Evolutionary conservation across 2,329 filamentous ascomycete species (phyloP).

Genomic region (Diplodia sapinea): DNA sequence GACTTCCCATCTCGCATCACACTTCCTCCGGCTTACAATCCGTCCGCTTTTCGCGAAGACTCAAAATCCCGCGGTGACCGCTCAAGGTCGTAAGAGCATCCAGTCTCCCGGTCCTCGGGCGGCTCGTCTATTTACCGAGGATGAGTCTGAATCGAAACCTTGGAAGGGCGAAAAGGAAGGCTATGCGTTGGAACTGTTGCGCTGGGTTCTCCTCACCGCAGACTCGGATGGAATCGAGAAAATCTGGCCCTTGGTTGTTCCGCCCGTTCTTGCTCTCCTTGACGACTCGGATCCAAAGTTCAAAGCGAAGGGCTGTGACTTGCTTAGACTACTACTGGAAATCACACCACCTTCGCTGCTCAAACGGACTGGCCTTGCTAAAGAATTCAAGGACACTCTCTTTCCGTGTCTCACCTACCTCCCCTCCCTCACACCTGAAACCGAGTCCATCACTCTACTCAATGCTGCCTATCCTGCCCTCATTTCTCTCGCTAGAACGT

Average conservation of each 20-base stretch:
- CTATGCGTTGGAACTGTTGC: slow-evolving; percentile 62
- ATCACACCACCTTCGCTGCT: slow-evolving; percentile 62
- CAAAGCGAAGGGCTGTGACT: slow-evolving; percentile 62
- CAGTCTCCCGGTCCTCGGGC: slow-evolving; percentile 42
- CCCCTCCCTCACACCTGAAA: slow-evolving; percentile 75
- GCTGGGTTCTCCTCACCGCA: slow-evolving; percentile 64
- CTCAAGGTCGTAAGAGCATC: slow-evolving; percentile 62
- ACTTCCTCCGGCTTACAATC: slow-evolving; percentile 67
- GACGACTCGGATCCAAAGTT: slow-evolving; percentile 65
- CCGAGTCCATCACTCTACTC: slow-evolving; percentile 71
- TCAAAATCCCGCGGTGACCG: slow-evolving; percentile 52
- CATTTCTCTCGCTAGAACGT: slow-evolving; percentile 59
- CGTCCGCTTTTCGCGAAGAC: slow-evolving; percentile 66
- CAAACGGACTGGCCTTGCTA: slow-evolving; percentile 66
- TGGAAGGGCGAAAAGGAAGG: slow-evolving; percentile 64
- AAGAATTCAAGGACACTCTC: slow-evolving; percentile 71
- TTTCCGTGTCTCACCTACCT: slow-evolving; percentile 77
- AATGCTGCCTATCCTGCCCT: slow-evolving; percentile 70
- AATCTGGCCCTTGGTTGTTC: slow-evolving; percentile 72
- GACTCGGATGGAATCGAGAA: slow-evolving; percentile 59
- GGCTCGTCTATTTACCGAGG: slow-evolving; percentile 40
- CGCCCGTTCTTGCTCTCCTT: slow-evolving; percentile 70
- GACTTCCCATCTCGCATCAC: slow-evolving; percentile 54
- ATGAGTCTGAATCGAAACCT: slow-evolving; percentile 57
- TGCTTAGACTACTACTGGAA: slow-evolving; percentile 62